Percentiles rank a stretch among this genome's conserved stretches.
phyloP scores from a whole-genome alignment of 2,329 filamentous ascomycete genomes.

The Cladosporium velox region DNA sequence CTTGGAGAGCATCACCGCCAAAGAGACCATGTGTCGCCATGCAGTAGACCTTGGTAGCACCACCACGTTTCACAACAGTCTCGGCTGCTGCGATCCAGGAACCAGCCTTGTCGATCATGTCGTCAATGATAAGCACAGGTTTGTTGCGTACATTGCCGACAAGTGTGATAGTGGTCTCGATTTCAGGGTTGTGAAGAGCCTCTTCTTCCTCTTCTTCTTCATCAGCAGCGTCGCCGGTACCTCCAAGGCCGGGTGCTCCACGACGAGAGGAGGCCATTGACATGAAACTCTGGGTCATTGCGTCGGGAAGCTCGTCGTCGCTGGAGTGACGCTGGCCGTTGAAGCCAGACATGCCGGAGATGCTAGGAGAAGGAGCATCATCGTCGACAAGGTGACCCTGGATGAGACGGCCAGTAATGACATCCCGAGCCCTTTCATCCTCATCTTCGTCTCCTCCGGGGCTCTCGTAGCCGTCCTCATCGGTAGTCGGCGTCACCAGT shows the following conservation, averaged over 20 bases:
- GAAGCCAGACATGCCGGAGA: conserved; percentile 61
- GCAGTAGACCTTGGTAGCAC: conserved; percentile 92
- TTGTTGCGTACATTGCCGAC: conserved; percentile 89
- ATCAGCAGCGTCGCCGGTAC: conserved; percentile 78
- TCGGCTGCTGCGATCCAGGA: conserved; percentile 98
- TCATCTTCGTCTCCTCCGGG: conserved; percentile 37
- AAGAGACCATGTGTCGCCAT: conserved; percentile 97
- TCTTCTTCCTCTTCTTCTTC: conserved; percentile 93
- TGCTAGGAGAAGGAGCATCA: conserved; percentile 77
- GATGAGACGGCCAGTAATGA: conserved; percentile 86
- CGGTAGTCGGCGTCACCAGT: conserved; percentile 29
- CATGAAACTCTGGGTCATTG: conserved; percentile 79
- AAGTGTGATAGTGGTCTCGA: conserved; percentile 96
- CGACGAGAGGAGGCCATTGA: conserved; percentile 75
- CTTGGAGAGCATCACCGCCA: conserved; percentile 82
- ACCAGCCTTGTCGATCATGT: conserved; percentile 97
- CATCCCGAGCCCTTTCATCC: conserved; percentile 71
- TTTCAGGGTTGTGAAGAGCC: conserved; percentile 72
- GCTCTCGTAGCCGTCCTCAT: conserved; percentile 39
- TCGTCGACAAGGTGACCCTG: conserved; percentile 96
- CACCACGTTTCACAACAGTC: conserved; percentile 89
- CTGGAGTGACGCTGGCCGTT: conserved; percentile 45
- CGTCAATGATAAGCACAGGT: conserved; percentile 91
- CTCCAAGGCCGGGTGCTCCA: conserved; percentile 66
- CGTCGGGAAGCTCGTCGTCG: conserved; percentile 66